Conservation (phyloP, 441 rosid species). For the Daphne laureola region DNA sequence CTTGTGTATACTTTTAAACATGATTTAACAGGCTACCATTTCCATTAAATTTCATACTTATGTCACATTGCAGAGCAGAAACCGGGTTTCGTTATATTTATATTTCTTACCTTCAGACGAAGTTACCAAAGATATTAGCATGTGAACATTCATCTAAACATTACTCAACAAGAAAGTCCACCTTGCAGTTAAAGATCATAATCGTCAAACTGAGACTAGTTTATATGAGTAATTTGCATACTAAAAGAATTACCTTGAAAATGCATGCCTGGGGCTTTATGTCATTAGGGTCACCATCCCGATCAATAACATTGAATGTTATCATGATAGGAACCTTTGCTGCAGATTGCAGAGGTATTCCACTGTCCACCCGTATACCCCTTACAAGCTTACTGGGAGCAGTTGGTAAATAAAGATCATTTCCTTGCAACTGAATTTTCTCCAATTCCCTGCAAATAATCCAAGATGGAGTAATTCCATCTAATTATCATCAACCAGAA, state of each 20-base stretch:
- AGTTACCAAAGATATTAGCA: no score
- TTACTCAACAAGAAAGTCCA: no score
- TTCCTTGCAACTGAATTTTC: constrained; percentile 81
- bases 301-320: constrained; percentile 84
- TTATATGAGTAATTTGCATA: constrained; percentile 3
- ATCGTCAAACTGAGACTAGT: background rate
- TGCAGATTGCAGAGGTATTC: constrained; percentile 97
- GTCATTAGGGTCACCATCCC: constrained; percentile 53
- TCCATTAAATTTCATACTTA: no score
- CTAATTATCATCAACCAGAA: background rate
- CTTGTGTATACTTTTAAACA: no score
- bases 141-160: no score
- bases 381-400: constrained; percentile 85
- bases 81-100: no score
- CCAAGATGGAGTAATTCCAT: no score
- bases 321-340: constrained; percentile 99
- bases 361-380: constrained; percentile 88
- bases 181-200: no score
- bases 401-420: constrained; percentile 92
- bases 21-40: no score
- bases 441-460: constrained; percentile 66
- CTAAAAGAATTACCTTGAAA: constrained; percentile 59
- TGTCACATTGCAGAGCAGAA: no score
- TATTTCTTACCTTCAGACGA: no score
- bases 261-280: constrained; percentile 93